Conservation (phyloP, 495 filamentous ascomycete genomes). For the Annulohypoxylon nitens region DNA sequence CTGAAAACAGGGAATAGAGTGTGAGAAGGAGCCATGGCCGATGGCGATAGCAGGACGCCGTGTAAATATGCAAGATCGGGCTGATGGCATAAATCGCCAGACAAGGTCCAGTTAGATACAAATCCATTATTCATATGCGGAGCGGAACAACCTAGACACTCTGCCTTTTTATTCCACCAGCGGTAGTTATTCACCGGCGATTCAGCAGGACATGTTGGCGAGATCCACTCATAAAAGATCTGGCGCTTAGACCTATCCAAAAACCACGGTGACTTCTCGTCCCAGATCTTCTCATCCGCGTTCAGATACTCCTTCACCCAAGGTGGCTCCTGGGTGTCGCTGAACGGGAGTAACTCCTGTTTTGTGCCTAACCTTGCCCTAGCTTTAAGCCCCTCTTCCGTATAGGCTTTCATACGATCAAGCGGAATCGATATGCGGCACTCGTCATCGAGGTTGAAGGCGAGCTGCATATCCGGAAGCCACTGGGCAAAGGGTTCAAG, state of each 20-base stretch:
- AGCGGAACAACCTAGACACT: conserved; percentile 71
- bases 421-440: conserved; percentile 79
- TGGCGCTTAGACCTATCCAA: conserved; percentile 41
- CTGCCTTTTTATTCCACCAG: conserved; percentile 64
- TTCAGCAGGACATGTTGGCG: conserved; percentile 67
- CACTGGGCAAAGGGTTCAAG: conserved; percentile 75
- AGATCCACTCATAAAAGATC: conserved; percentile 65
- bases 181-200: conserved; percentile 65
- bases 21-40: conserved; percentile 71
- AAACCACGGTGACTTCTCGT: conserved; percentile 43
- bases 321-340: conserved; percentile 39
- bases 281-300: conserved; percentile 47
- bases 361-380: conserved; percentile 53
- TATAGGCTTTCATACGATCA: conserved; percentile 61
- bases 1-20: conserved; percentile 81
- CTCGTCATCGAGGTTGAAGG: conserved; percentile 83
- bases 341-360: conserved; percentile 49
- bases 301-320: conserved; percentile 38
- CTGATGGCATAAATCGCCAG: conserved; percentile 80
- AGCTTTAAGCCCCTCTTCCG: conserved; percentile 41
- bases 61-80: conserved; percentile 81
- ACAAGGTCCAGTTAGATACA: conserved; percentile 71
- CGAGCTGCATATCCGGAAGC: conserved; percentile 85
- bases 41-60: conserved; percentile 74
- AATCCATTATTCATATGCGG: conserved; percentile 78